Evolutionary conservation across 257 asterid genomes (phyloP).

Genomic region (Lavandula angustifolia): DNA sequence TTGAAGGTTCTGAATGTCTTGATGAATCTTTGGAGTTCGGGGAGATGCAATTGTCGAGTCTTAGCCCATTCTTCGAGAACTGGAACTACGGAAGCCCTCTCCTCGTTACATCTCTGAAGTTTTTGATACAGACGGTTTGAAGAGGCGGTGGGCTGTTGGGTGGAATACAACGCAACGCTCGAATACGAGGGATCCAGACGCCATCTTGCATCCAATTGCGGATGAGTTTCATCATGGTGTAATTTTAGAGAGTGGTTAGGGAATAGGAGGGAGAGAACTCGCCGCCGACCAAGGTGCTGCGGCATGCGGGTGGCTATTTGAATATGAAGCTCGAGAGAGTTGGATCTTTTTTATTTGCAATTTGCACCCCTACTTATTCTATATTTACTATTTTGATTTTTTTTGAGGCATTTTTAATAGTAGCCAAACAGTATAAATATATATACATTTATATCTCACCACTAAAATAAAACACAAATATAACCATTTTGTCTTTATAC

Average conservation of each 20-base stretch:
- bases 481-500: no score
- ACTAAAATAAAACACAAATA: no score
- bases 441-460: no score
- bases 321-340: no score
- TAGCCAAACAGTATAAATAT: no score
- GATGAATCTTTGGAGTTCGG: constrained; percentile 21
- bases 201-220: background rate
- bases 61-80: constrained; percentile 31
- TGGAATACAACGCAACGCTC: constrained; percentile 26
- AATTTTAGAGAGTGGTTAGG: background rate
- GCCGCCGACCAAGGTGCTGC: no score
- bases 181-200: constrained; percentile 14
- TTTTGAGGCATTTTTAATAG: no score
- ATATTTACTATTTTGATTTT: no score
- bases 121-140: constrained; percentile 10
- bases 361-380: no score
- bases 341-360: no score
- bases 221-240: constrained; percentile 15
- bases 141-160: background rate
- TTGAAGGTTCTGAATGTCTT: background rate
- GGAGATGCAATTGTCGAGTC: constrained; percentile 10
- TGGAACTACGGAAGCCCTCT: constrained; percentile 26
- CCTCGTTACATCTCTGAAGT: constrained; percentile 17
- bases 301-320: no score
- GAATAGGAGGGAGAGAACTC: no score